A percentile compares a stretch with the other conserved stretches of the same genome.
These are phyloP conservation scores for Penicillium canescens DNA, from an alignment of 495 filamentous ascomycete species.

Conservation along the genomic window DNA sequence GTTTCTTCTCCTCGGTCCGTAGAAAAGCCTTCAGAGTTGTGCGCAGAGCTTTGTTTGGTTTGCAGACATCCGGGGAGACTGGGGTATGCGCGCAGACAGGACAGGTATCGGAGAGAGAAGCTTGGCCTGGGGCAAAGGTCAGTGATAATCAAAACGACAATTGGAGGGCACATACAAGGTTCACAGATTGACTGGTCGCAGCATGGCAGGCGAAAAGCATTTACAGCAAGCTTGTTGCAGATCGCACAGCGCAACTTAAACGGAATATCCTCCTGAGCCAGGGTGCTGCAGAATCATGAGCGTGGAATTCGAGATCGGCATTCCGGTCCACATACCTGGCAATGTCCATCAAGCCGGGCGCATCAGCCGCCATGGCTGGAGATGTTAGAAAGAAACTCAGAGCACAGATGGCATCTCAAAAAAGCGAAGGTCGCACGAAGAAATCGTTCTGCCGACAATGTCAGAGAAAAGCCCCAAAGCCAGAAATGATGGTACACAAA, in stretches of 20 bases:
- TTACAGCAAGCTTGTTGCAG: conserved; percentile 87
- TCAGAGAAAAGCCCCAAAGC: background rate
- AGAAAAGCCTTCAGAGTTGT: conserved; percentile 89
- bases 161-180: conserved; percentile 61
- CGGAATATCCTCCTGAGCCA: conserved; percentile 83
- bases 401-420: background rate
- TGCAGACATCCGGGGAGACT: conserved; percentile 81
- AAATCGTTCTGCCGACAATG: conserved; percentile 19
- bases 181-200: conserved; percentile 96
- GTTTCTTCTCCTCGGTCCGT: conserved; percentile 83
- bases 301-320: background rate
- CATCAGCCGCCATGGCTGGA: conserved; percentile 27
- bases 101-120: conserved; percentile 74
- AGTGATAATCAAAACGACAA: conserved; percentile 16
- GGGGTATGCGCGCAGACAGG: conserved; percentile 92
- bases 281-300: conserved; percentile 52
- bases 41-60: conserved; percentile 81
- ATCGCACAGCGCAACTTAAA: conserved; percentile 92
- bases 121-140: conserved; percentile 61
- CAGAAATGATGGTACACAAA: background rate
- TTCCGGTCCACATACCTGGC: conserved; percentile 32
- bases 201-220: conserved; percentile 88
- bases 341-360: conserved; percentile 49
- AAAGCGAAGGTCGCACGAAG: conserved; percentile 9
- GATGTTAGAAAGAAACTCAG: conserved; percentile 3